Conservation (phyloP, 805 yeast species). For the Sugiyamaella mastotermitis region DNA sequence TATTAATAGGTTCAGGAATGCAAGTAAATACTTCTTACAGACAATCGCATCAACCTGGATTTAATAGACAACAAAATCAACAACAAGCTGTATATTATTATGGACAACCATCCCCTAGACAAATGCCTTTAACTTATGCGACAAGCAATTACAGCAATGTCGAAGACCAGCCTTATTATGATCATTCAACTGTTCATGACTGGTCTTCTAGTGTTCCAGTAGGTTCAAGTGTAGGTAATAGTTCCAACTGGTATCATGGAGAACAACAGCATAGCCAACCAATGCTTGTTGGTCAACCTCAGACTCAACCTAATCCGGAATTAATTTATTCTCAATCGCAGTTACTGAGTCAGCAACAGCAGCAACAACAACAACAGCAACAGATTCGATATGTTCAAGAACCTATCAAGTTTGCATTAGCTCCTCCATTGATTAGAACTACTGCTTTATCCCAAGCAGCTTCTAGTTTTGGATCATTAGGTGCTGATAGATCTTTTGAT, state of each 20-base stretch:
- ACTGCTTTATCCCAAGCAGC: slow-evolving; percentile 23
- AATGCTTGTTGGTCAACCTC: slow-evolving; percentile 11
- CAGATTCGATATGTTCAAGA: slow-evolving; percentile 1
- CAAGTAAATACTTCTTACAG: no score
- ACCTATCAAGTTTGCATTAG: neutral
- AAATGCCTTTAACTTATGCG: no score
- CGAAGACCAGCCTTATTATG: no score
- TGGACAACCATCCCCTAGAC: no score
- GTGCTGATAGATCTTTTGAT: slow-evolving; percentile 5
- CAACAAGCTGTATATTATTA: no score
- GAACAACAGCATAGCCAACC: slow-evolving; percentile 14
- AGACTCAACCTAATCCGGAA: slow-evolving; percentile 10
- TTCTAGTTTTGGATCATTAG: slow-evolving; percentile 14
- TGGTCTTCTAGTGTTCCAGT: slow-evolving; percentile 1
- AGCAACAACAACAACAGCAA: slow-evolving; percentile 5
- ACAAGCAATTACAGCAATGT: no score
- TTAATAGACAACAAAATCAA: no score
- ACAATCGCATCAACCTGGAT: no score
- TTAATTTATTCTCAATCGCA: neutral
- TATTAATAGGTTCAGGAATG: no score
- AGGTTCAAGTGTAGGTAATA: neutral
- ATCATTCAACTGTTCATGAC: no score
- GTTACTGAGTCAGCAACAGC: slow-evolving; percentile 10
- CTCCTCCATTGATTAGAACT: slow-evolving; percentile 23
- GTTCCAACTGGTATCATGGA: slow-evolving; percentile 2